Percentiles rank a stretch among this genome's conserved stretches.
Evolutionary conservation across 352 stramenopile genomes (phyloP).

Genomic region (Phytophthora lateralis): DNA sequence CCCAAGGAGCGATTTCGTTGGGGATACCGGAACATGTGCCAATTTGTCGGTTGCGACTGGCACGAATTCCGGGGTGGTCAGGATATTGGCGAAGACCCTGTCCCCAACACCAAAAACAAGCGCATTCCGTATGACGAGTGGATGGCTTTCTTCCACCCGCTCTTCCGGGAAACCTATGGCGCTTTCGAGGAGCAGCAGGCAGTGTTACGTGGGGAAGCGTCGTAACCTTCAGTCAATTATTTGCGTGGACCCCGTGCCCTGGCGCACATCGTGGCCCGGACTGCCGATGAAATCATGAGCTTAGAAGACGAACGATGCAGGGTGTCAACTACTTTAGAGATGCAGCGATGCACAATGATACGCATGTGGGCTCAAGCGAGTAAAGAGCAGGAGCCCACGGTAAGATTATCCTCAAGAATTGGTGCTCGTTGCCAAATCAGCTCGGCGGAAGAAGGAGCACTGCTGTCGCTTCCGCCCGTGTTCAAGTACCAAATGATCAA

Average conservation of each 20-base stretch:
- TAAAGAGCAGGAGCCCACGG: constrained; percentile 9
- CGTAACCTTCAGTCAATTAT: constrained; percentile 28
- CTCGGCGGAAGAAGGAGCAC: constrained; percentile 5
- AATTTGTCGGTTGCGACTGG: constrained; percentile 73
- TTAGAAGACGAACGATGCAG: constrained; percentile 3
- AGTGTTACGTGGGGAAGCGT: constrained; percentile 16
- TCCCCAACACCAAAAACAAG: constrained; percentile 56
- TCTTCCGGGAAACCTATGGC: constrained; percentile 37
- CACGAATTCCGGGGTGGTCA: constrained; percentile 54
- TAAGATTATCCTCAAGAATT: constrained; percentile 28
- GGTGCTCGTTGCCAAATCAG: constrained; percentile 3
- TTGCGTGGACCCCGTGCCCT: constrained; percentile 12
- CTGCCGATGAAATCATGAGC: not conserved
- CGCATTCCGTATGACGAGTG: constrained; percentile 48
- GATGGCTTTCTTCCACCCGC: constrained; percentile 49
- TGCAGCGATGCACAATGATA: constrained; percentile 20
- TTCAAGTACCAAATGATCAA: constrained; percentile 25
- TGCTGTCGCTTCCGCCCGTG: constrained; percentile 13
- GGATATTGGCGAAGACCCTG: constrained; percentile 32
- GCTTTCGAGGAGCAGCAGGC: constrained; percentile 25
- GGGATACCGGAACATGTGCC: constrained; percentile 82
- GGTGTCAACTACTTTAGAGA: constrained; percentile 24
- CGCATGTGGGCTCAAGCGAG: constrained; percentile 13
- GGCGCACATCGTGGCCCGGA: not conserved
- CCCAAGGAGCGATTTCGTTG: constrained; percentile 52